These are phyloP conservation scores for Marsdenia floribunda DNA, from an alignment of 257 asterid species.

Conservation along the genomic window DNA sequence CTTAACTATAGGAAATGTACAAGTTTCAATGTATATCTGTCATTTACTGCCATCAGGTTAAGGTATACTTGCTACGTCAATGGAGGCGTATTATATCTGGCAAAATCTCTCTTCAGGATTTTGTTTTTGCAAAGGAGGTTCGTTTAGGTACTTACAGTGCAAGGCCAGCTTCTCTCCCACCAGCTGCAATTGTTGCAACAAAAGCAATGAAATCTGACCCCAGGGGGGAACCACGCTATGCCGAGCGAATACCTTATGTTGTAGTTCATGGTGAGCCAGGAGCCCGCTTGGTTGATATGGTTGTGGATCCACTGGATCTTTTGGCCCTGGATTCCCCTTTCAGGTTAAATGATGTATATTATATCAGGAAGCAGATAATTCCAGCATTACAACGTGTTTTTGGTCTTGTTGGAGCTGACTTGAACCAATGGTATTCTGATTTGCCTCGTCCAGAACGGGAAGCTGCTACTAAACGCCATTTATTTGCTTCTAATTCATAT, in stretches of 20 bases:
- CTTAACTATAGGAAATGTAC: background rate
- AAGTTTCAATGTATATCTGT: background rate
- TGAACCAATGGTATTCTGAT: conserved; percentile 75
- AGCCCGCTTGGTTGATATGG: conserved; percentile 83
- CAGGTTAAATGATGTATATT: conserved; percentile 75
- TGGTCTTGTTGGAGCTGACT: conserved; percentile 87
- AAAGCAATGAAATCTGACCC: conserved; percentile 81
- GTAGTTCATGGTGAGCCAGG: conserved; percentile 97
- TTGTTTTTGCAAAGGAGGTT: conserved; percentile 93
- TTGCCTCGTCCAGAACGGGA: conserved; percentile 83
- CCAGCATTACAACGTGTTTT: conserved; percentile 86
- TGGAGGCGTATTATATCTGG: conserved; percentile 85
- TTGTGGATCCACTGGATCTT: conserved; percentile 78
- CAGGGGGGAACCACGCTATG: conserved; percentile 93
- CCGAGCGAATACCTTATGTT: conserved; percentile 86
- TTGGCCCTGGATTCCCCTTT: conserved; percentile 67
- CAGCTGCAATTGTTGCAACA: conserved; percentile 93
- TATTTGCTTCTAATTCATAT: conserved; percentile 38
- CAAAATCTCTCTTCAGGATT: conserved; percentile 81
- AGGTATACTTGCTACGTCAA: conserved; percentile 68
- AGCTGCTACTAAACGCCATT: conserved; percentile 48
- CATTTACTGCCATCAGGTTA: conserved; percentile 47
- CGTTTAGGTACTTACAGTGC: conserved; percentile 86
- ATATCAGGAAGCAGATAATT: conserved; percentile 86
- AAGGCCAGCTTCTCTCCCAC: conserved; percentile 68